Base-by-base conservation (phyloP, 495 filamentous ascomycete genomes). In the Hypoxylon cercidicola region DNA sequence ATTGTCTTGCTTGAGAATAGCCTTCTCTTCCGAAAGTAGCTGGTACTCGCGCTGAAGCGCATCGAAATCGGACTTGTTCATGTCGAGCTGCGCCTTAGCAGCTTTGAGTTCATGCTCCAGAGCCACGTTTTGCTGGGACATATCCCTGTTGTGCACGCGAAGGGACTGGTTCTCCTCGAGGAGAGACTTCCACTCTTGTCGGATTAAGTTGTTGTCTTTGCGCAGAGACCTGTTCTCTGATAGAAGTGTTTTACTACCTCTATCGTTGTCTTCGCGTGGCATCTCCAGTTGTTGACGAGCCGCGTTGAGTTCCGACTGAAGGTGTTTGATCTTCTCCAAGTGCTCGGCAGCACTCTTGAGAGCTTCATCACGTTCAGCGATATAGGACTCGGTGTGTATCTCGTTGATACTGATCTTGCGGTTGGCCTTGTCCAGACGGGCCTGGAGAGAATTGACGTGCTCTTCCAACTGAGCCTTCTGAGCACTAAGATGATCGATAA, bases 341-440 rank as follows among this genome's bases (percentile, higher is more conserved):
- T 79, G 78, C 41, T 77, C 62, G 0, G 77, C 74, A 1, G 74
- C 75, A 19, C 74, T 76, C 41, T 76, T 77, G 55, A 82, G 61
- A 30, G 78, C 80, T 32, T 81, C 77, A 44, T 82, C 79, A 23
- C 79, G 78, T 68, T 82, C 80, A 2, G 73, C 73, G 1, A 75
- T 59, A 18, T 82, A 76, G 3, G 79, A 78, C 5, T 79, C 71
- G 16, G 72, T 79, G 64, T 82, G 79, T 32, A 81, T 78, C 35
- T 82, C 78, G 37, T 77, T 74, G 28, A 80, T 69, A 60, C 77
- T 76, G 45, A 79, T 77, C 62, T 78, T 73, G 13, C 74, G 75
- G 21, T 75, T 76, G n/a, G 80, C 78, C 49, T 82, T 77, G 25
- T 81, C 79, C 1, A 82, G 72, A 11, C 77, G 78, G 19, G 64